Evolutionary conservation across 2,329 filamentous ascomycete genomes (phyloP).

Genomic region (Fusarium pininemorale): DNA sequence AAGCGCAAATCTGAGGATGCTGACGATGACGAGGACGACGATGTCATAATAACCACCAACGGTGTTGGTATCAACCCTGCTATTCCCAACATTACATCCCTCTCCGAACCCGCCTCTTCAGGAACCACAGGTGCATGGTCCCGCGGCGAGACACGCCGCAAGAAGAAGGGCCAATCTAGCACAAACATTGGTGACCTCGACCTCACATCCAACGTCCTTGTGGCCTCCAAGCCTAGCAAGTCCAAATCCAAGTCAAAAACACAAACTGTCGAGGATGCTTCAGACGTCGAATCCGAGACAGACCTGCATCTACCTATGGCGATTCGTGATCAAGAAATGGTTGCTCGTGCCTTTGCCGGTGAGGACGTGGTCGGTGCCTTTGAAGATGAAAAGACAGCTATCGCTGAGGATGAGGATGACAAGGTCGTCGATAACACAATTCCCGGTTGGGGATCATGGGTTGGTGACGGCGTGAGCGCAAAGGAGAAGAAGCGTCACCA

Average conservation of each 20-base stretch:
- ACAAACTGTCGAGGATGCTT: slow-evolving; percentile 41
- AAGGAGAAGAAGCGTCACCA: slow-evolving; percentile 72
- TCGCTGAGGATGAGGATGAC: slow-evolving; percentile 80
- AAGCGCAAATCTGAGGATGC: slow-evolving; percentile 40
- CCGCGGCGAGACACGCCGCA: slow-evolving; percentile 49
- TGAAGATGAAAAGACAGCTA: slow-evolving; percentile 77
- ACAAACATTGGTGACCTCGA: slow-evolving; percentile 52
- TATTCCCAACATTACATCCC: slow-evolving; percentile 31
- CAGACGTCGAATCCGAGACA: slow-evolving; percentile 55
- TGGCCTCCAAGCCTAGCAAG: slow-evolving; percentile 45
- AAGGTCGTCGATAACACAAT: slow-evolving; percentile 85
- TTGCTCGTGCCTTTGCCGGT: slow-evolving; percentile 86
- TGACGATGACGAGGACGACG: slow-evolving; percentile 39
- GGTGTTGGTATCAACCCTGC: slow-evolving; percentile 22
- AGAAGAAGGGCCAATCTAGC: slow-evolving; percentile 49
- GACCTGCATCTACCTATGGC: slow-evolving; percentile 64
- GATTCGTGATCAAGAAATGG: slow-evolving; percentile 71
- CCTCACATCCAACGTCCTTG: slow-evolving; percentile 49
- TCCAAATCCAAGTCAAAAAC: slow-evolving; percentile 42
- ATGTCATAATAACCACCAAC: slow-evolving; percentile 43
- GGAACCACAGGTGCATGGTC: slow-evolving; percentile 55
- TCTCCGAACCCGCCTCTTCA: slow-evolving; percentile 30
- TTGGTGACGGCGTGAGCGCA: slow-evolving; percentile 81
- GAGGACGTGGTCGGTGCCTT: slow-evolving; percentile 87
- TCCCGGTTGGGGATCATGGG: slow-evolving; percentile 94